Evolutionary conservation across 495 filamentous ascomycete species (phyloP).

Genomic region (Venustampulla echinocandica): DNA sequence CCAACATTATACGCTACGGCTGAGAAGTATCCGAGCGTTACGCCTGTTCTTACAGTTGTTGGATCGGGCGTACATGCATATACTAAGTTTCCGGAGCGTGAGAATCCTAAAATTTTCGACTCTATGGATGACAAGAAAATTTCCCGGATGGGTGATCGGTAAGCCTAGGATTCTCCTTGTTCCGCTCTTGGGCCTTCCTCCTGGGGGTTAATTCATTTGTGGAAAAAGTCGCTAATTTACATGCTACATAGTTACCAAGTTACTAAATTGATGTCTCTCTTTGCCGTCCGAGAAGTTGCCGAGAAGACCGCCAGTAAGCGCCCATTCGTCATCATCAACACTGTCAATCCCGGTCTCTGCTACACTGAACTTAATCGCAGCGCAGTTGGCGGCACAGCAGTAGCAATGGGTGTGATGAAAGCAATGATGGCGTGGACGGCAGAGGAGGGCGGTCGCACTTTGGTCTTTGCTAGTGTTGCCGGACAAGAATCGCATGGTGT

Average conservation of each 20-base stretch:
- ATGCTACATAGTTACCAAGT: conserved; percentile 29
- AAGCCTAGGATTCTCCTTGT: not conserved
- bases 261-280: conserved; percentile 41
- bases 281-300: conserved; percentile 39
- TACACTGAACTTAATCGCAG: not conserved
- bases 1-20: conserved; percentile 1
- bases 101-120: not conserved
- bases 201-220: not conserved
- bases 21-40: not conserved
- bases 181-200: no score
- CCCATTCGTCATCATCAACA: conserved; percentile 39
- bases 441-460: not conserved
- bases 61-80: not conserved
- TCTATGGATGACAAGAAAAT: conserved; percentile 11
- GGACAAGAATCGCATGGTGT: not conserved
- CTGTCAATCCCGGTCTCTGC: conserved; percentile 22
- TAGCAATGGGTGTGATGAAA: not conserved
- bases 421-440: not conserved
- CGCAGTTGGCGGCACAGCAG: not conserved
- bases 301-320: conserved; percentile 19
- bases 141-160: conserved; percentile 9
- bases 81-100: conserved; percentile 1
- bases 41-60: not conserved
- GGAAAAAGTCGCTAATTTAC: conserved; percentile 5
- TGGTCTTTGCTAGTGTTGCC: not conserved